Evolutionary conservation across 768 basidiomycete genomes (phyloP).

Genomic region (Boletellus ananas): DNA sequence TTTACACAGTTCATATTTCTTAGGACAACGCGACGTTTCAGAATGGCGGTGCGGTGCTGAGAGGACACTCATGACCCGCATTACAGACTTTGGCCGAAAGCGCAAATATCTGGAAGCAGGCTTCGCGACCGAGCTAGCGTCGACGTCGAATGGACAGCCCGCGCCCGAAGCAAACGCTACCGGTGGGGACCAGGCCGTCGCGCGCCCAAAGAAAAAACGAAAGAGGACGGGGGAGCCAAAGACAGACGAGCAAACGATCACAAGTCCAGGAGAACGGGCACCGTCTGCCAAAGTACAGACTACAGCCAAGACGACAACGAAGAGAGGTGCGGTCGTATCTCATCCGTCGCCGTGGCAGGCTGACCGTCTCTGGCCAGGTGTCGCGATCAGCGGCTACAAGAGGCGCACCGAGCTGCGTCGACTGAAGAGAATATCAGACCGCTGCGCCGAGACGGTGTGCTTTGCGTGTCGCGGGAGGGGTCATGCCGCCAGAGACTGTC

Average conservation of each 20-base stretch:
- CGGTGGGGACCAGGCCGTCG: slow-evolving; percentile 8
- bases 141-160: slow-evolving; percentile 1
- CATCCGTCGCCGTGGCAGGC: not conserved
- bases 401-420: slow-evolving; percentile 57
- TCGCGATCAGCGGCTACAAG: slow-evolving; percentile 19
- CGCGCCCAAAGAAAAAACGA: slow-evolving; percentile 53
- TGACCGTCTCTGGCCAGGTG: slow-evolving; percentile 25
- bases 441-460: slow-evolving; percentile 60
- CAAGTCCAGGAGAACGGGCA: slow-evolving; percentile 14
- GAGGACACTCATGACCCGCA: slow-evolving; percentile 55
- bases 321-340: slow-evolving; percentile 22
- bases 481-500: slow-evolving; percentile 81
- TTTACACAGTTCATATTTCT: too few species aligned
- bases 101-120: slow-evolving; percentile 67
- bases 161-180: not conserved
- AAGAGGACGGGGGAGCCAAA: slow-evolving; percentile 50
- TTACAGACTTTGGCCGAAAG: slow-evolving; percentile 73
- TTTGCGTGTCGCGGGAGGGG: slow-evolving; percentile 85
- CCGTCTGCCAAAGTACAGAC: slow-evolving; percentile 13
- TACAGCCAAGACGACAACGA: slow-evolving; percentile 29
- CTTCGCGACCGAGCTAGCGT: slow-evolving; percentile 29
- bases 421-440: slow-evolving; percentile 57
- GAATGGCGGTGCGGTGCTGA: too few species aligned
- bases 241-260: slow-evolving; percentile 5
- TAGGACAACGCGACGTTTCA: too few species aligned